These are phyloP conservation scores for Pseudocercospora fuligena DNA, from an alignment of 2,329 filamentous ascomycete genomes.

Conservation along the genomic window DNA sequence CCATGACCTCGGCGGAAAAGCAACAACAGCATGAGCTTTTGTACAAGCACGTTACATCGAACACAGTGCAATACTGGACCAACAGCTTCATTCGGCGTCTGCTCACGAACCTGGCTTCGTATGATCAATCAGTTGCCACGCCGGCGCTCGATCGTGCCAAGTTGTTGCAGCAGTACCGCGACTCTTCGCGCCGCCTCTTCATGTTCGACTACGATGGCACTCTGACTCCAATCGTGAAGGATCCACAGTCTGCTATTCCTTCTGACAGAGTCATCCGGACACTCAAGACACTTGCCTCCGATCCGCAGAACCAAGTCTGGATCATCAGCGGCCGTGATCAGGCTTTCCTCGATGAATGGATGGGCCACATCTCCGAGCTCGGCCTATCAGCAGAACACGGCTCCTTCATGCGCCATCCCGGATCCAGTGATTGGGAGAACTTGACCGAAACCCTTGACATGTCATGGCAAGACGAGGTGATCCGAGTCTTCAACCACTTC, in stretches of 20 bases:
- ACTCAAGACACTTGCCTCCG: slow-evolving; percentile 76
- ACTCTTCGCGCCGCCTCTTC: slow-evolving; percentile 80
- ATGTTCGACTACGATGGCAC: slow-evolving; percentile 99
- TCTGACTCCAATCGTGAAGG: slow-evolving; percentile 90
- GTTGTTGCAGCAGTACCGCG: slow-evolving; percentile 74
- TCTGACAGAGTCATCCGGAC: slow-evolving; percentile 81
- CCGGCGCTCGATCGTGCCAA: slow-evolving; percentile 78
- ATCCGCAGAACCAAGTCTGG: slow-evolving; percentile 90
- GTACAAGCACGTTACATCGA: slow-evolving; percentile 81
- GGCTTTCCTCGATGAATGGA: slow-evolving; percentile 84
- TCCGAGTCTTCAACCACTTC: slow-evolving; percentile 83
- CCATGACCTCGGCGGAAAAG: slow-evolving; percentile 71
- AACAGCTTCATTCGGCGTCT: slow-evolving; percentile 77
- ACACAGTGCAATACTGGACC: slow-evolving; percentile 87
- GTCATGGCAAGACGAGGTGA: slow-evolving; percentile 86
- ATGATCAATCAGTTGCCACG: slow-evolving; percentile 75
- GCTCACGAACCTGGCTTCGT: slow-evolving; percentile 77
- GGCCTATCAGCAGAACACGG: slow-evolving; percentile 98
- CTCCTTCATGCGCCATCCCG: slow-evolving; percentile 87
- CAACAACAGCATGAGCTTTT: slow-evolving; percentile 72
- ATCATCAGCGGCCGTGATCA: slow-evolving; percentile 96
- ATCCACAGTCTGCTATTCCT: slow-evolving; percentile 86
- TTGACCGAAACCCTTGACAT: slow-evolving; percentile 85
- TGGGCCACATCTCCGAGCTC: slow-evolving; percentile 86
- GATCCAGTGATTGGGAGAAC: slow-evolving; percentile 81